phyloP scores from a whole-genome alignment of 352 stramenopile species.

The Phytophthora tubulina region DNA sequence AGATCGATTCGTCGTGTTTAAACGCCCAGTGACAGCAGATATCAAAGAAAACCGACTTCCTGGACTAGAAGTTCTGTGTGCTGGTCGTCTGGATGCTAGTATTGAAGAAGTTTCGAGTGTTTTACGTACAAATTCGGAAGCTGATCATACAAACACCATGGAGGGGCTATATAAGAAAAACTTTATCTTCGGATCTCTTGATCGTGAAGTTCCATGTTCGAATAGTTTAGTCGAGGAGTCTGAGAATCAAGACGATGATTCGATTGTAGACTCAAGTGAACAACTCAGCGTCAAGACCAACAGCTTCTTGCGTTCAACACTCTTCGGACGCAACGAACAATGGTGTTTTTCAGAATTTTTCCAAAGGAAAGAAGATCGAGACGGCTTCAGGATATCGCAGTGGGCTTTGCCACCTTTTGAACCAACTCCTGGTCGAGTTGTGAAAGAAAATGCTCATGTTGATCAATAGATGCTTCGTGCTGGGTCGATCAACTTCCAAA shows the following conservation, averaged over 20 bases:
- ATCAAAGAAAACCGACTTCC: constrained; percentile 1
- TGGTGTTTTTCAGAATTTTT: constrained; percentile 46
- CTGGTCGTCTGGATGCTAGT: constrained; percentile 25
- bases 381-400: constrained; percentile 36
- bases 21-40: constrained; percentile 1
- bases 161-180: constrained; percentile 36
- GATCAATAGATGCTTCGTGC: constrained; percentile 42
- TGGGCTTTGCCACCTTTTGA: constrained; percentile 27
- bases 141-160: constrained; percentile 35
- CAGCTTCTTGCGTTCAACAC: constrained; percentile 35
- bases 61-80: constrained; percentile 37
- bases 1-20: constrained; percentile 24
- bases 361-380: constrained; percentile 12
- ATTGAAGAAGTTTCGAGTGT: constrained; percentile 35
- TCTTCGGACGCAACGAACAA: constrained; percentile 44
- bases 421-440: constrained; percentile 19
- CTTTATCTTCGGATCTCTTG: constrained; percentile 42
- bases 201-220: constrained; percentile 23
- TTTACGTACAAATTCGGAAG: constrained; percentile 19
- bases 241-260: constrained; percentile 7
- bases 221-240: neutral
- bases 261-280: neutral
- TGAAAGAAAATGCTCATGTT: constrained; percentile 30
- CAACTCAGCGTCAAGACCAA: constrained; percentile 40
- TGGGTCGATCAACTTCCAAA: constrained; percentile 35